Evolutionary conservation across 2,329 filamentous ascomycete species (phyloP).

Genomic region (Fusarium verticillioides): DNA sequence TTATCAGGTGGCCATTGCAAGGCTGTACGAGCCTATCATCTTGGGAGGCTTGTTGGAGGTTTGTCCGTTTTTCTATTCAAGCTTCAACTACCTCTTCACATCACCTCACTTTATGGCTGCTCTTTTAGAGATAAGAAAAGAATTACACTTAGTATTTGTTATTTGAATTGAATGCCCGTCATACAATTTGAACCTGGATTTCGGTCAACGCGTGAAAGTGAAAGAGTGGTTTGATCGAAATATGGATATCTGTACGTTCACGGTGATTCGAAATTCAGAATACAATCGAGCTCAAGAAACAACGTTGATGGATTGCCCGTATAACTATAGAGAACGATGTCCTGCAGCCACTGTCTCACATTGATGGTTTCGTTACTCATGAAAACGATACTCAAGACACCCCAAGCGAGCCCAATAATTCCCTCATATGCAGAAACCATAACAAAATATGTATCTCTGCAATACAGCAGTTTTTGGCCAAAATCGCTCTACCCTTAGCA

Average conservation of each 20-base stretch:
- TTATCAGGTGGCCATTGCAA: slow-evolving; percentile 1
- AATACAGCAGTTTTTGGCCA: not conserved
- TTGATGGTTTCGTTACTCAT: not conserved
- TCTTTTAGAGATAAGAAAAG: slow-evolving; percentile 1
- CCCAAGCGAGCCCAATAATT: not conserved
- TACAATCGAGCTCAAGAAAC: not conserved
- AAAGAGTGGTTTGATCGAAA: not conserved
- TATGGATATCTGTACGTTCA: not conserved
- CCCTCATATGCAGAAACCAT: not conserved
- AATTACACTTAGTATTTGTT: slow-evolving; percentile 13
- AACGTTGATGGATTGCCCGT: not conserved
- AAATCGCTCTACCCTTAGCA: not conserved
- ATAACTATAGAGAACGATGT: not conserved
- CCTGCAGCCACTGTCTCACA: not conserved
- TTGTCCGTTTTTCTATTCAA: not conserved
- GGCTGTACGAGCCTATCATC: slow-evolving; percentile 8
- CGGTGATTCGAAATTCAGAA: not conserved
- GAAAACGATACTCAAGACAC: not conserved
- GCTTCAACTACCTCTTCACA: not conserved
- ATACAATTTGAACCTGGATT: not conserved
- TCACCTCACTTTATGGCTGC: not conserved
- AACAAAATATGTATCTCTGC: not conserved
- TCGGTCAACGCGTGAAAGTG: not conserved
- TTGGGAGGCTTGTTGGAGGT: not conserved
- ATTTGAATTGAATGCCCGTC: slow-evolving; percentile 2